Base-by-base conservation (phyloP, 176 grass and related monocot genomes). In the Eremochloa ophiuroides region DNA sequence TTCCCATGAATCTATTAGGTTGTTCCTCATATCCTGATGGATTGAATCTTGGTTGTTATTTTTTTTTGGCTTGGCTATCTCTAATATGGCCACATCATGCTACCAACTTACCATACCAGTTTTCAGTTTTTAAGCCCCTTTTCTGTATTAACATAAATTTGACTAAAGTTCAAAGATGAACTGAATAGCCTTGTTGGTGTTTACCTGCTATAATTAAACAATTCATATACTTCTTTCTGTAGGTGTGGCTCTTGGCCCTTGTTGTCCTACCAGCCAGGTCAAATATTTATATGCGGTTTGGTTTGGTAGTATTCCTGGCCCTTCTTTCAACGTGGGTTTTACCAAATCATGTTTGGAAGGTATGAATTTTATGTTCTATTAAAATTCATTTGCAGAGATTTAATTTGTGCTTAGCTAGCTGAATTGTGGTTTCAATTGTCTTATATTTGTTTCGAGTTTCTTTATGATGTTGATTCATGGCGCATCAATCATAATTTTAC, bases 221-320 rank as follows among this genome's bases (percentile, higher is more conserved):
- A 62, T 51, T 17, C 9, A 84, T 20, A 1, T 62, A 40, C 14
- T 64, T 62, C 20, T 76, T 66, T 89, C 37, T 88, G 90, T 84
- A 98, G 95, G 90, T 93, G 15, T 98, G 95, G 95, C 83, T 98
- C 40, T 88, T 98, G 86, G 92, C 71, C 43, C 95, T 98, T 89
- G 95, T 95, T 66, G 65, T 98, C 79, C 79, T 98, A 88, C 95
- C 95, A 76, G 95, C 95, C 71, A 93, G 95, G 63, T 95, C 92
- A 80, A 91, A 98, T 83, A 87, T 98, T 39, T 95, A 86, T 89
- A 95, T 95, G 95, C 95, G 90, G 16, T 82, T 98, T 84, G 92
- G 88, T 83, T 93, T 98, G 81, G 90, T 98, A 67, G 40, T 75
- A 38, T 88, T 91, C 67, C 88, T 98, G 59, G 66, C 88, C 86